These are phyloP conservation scores for Schizosaccharomyces osmophilus DNA, from an alignment of 805 yeast species.

Conservation along the genomic window DNA sequence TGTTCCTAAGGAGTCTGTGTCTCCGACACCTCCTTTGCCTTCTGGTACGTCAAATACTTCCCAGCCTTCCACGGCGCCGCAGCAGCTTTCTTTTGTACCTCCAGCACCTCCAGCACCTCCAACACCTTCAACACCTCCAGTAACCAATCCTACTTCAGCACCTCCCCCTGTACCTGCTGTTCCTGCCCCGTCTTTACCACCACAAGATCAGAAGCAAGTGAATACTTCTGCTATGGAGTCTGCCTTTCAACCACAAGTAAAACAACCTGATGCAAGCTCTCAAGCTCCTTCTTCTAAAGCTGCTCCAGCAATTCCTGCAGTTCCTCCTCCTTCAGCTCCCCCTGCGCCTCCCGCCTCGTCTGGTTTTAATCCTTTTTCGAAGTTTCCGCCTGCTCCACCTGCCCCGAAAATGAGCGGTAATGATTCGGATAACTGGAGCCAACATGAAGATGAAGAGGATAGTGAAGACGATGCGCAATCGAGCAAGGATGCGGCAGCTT, in stretches of 20 bases:
- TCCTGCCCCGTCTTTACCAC: not conserved
- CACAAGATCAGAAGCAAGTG: not conserved
- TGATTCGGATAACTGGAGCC: not conserved
- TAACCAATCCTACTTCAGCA: not conserved
- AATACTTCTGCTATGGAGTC: too few species aligned
- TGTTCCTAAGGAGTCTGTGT: not conserved
- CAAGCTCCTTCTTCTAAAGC: not conserved
- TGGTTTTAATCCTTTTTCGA: not conserved
- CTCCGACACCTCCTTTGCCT: not conserved
- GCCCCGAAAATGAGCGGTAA: not conserved
- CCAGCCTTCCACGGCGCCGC: too few species aligned
- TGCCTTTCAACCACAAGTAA: too few species aligned
- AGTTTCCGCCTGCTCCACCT: not conserved
- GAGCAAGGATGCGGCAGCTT: slow-evolving; percentile 17
- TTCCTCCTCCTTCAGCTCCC: not conserved
- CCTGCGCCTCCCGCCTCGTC: not conserved
- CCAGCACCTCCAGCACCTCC: not conserved
- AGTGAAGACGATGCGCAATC: slow-evolving; percentile 6
- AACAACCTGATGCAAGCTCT: not conserved
- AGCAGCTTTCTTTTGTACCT: too few species aligned
- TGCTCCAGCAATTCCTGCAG: not conserved
- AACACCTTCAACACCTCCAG: not conserved
- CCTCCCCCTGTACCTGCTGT: not conserved
- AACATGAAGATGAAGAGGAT: slow-evolving; percentile 9
- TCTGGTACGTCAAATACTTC: too few species aligned